Evolutionary conservation across 495 filamentous ascomycete genomes (phyloP), one percentile per base, ranked within the genome.

Genomic region (Pseudomonodictys pantanalensis): DNA sequence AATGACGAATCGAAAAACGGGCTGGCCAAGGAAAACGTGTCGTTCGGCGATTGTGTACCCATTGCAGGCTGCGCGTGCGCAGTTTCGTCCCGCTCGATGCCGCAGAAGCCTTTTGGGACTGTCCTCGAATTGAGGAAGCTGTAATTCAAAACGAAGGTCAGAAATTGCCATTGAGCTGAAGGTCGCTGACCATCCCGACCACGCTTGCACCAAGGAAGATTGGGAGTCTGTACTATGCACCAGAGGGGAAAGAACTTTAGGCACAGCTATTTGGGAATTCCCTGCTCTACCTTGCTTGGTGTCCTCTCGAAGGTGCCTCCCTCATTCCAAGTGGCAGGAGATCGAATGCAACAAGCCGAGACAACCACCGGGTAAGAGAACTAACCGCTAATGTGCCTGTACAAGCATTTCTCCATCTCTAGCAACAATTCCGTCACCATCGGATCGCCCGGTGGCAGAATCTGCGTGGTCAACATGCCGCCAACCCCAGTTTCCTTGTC

Each of bases 361-460:
- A 47, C 25, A 22, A 10, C 23, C 8, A 30, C 3, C 2, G 23
- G 15, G 12, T 35, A 28, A n/a, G 11, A 20, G 43, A 39, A 52
- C 57, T 60, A 60, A 52, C 58, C 58, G 15, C 38, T 20, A 12
- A 48, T 45, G 49, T 53, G 42, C 24, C n/a, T 48, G 45, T 62
- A 62, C 28, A 60, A 25, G 30, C 44, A 53, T 25, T 56, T 62
- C 44, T 62, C 59, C 23, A 62, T 26, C 45, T 62, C 59, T 5
- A 52, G 17, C 23, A 50, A 56, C n/a, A 62, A 51, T 17, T 62
- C 42, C 7, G 52, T 56, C 12, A 57, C 59, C 52, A 57, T 56
- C 17, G 33, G 52, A 42, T 62, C 59, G 8, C 52, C 59, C 1
- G 52, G 47, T 9, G 52, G 59, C 1, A 62, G n/a, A 26, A 62